Evolutionary conservation across 2,329 filamentous ascomycete genomes (phyloP).

Genomic region (Cercospora nicotianae): DNA sequence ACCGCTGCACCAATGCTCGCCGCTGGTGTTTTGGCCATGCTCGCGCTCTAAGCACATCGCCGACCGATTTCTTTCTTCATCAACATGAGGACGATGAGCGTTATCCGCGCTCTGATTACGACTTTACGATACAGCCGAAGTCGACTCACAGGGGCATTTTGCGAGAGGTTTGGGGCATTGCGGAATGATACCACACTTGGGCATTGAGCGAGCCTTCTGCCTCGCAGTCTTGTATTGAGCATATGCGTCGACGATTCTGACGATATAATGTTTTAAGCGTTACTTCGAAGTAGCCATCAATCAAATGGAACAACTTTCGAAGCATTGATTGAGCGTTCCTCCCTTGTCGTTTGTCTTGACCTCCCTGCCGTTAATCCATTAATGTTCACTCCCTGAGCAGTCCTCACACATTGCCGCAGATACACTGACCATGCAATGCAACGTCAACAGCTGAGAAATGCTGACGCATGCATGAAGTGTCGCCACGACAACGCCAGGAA

Average conservation of each 20-base stretch:
- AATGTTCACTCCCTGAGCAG: neutral
- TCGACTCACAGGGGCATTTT: slow-evolving; percentile 12
- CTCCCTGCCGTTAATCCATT: neutral
- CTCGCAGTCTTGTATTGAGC: slow-evolving; percentile 1
- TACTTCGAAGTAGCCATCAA: neutral
- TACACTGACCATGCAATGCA: neutral
- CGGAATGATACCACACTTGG: slow-evolving; percentile 23
- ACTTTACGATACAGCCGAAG: slow-evolving; percentile 20
- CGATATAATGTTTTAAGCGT: neutral
- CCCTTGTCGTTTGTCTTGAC: neutral
- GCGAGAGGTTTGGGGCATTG: slow-evolving; percentile 9
- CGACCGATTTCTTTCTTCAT: slow-evolving; percentile 27
- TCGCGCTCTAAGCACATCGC: slow-evolving; percentile 48
- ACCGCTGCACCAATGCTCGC: slow-evolving; percentile 39
- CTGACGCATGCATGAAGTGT: neutral
- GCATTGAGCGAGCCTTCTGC: slow-evolving; percentile 12
- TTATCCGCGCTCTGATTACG: slow-evolving; percentile 12
- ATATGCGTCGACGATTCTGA: slow-evolving; percentile 14
- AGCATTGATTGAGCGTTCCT: neutral
- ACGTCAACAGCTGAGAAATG: neutral
- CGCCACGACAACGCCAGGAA: neutral
- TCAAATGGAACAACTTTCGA: neutral
- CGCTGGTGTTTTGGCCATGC: slow-evolving; percentile 46
- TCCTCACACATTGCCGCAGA: neutral
- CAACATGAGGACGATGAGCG: neutral